phyloP scores from a whole-genome alignment of 192 early-diverging fungal species.

The Coemansia sp. region DNA sequence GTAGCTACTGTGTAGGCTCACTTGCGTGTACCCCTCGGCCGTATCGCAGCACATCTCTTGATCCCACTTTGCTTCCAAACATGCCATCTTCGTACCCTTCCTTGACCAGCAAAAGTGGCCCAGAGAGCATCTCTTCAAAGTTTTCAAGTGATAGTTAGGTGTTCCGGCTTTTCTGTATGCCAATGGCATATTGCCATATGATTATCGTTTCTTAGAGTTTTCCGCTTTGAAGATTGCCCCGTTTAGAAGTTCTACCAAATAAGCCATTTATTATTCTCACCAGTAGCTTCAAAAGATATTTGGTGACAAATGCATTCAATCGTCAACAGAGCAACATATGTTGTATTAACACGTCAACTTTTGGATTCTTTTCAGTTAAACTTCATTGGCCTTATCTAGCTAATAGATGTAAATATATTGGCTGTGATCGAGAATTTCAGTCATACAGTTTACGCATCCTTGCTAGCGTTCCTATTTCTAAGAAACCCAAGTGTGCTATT shows the following conservation, averaged over 20 bases:
- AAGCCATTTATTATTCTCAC: background rate
- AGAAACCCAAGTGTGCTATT: conserved; percentile 20
- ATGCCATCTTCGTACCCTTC: conserved; percentile 45
- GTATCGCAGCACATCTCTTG: conserved; percentile 44
- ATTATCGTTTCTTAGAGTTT: background rate
- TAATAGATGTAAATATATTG: background rate
- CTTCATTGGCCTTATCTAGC: background rate
- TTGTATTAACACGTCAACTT: too few relatives aligned
- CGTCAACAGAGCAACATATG: too few relatives aligned
- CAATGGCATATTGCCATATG: background rate
- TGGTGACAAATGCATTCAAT: background rate
- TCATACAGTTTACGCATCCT: background rate
- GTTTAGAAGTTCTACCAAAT: background rate
- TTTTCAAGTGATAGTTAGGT: conserved; percentile 1
- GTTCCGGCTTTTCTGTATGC: background rate
- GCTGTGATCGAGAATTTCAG: background rate
- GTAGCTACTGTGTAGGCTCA: conserved; percentile 33
- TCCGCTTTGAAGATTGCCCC: background rate
- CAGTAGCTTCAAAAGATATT: background rate
- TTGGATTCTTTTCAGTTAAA: background rate
- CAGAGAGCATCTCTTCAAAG: background rate
- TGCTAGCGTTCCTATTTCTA: conserved; percentile 8
- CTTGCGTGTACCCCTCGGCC: background rate
- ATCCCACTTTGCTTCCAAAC: conserved; percentile 37
- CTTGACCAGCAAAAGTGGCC: conserved; percentile 6